Percentiles rank a stretch among this genome's conserved stretches.
Evolutionary conservation across 2,329 filamentous ascomycete genomes (phyloP).

Genomic region (Fusarium sp.): DNA sequence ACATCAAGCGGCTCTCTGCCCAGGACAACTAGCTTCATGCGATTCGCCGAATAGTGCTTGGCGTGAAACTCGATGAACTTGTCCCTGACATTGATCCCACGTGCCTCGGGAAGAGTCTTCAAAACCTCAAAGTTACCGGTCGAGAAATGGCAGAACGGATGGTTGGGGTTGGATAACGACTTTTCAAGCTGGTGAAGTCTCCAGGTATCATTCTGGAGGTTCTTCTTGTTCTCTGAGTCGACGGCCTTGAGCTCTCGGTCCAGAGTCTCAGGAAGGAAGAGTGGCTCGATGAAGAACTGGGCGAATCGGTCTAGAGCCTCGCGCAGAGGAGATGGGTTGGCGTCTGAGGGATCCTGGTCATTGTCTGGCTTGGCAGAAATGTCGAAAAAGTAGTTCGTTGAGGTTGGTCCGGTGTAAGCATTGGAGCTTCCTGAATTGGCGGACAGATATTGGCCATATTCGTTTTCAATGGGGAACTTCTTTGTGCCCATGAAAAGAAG

Average conservation of each 20-base stretch:
- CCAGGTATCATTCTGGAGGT: constrained; percentile 91
- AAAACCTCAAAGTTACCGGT: constrained; percentile 90
- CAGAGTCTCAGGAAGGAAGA: constrained; percentile 86
- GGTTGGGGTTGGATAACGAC: constrained; percentile 85
- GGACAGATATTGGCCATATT: constrained; percentile 92
- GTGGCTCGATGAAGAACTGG: constrained; percentile 90
- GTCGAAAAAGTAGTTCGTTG: constrained; percentile 98
- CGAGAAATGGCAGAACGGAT: constrained; percentile 92
- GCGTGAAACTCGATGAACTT: constrained; percentile 94
- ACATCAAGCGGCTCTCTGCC: constrained; percentile 85
- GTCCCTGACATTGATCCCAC: constrained; percentile 85
- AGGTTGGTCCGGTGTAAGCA: constrained; percentile 91
- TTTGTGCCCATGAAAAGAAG: constrained; percentile 98
- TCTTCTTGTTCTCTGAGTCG: constrained; percentile 98
- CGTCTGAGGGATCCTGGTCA: constrained; percentile 65
- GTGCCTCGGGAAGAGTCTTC: constrained; percentile 82
- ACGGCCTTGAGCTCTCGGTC: constrained; percentile 90
- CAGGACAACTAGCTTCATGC: constrained; percentile 91
- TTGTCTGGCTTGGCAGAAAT: constrained; percentile 83
- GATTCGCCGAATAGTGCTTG: constrained; percentile 90
- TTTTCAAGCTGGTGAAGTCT: constrained; percentile 89
- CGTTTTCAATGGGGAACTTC: constrained; percentile 97
- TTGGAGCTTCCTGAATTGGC: constrained; percentile 93
- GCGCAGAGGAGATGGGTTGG: constrained; percentile 72
- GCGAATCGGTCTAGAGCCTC: constrained; percentile 91